These are phyloP conservation scores for Cadophora malorum DNA, from an alignment of 2,329 filamentous ascomycete species.

Conservation along the genomic window DNA sequence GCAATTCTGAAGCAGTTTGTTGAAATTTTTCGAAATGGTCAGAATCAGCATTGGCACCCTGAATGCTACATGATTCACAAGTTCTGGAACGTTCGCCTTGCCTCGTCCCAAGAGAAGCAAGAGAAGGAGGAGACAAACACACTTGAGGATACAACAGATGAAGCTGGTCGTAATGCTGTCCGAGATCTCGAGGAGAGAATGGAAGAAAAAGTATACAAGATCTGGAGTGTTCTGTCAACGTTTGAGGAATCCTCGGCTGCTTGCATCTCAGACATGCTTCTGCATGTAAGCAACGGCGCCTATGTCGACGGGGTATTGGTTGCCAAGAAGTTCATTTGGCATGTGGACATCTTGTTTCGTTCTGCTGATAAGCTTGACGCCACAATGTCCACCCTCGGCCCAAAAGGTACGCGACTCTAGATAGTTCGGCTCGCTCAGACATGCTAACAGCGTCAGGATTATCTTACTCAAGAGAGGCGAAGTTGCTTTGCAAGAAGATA, in stretches of 20 bases:
- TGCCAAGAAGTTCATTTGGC: constrained; percentile 94
- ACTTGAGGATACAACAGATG: constrained; percentile 60
- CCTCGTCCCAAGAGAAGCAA: constrained; percentile 51
- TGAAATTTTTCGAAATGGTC: constrained; percentile 96
- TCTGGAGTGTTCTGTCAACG: constrained; percentile 96
- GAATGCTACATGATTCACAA: constrained; percentile 99
- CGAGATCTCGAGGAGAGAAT: constrained; percentile 89
- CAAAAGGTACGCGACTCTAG: constrained; percentile 68
- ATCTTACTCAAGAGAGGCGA: constrained; percentile 94
- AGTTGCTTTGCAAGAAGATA: constrained; percentile 99
- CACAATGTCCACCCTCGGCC: constrained; percentile 69
- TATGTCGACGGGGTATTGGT: constrained; percentile 95
- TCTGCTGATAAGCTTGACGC: constrained; percentile 86
- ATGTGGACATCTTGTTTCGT: constrained; percentile 90
- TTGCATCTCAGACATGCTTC: constrained; percentile 98
- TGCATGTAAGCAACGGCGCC: constrained; percentile 97
- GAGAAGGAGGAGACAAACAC: constrained; percentile 46
- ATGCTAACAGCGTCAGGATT: constrained; percentile 61
- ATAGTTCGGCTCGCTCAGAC: neutral
- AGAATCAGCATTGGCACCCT: constrained; percentile 99
- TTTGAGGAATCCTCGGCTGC: constrained; percentile 98
- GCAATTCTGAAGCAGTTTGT: constrained; percentile 99
- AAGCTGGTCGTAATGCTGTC: constrained; percentile 76
- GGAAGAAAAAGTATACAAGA: constrained; percentile 97
- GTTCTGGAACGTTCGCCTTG: constrained; percentile 95